Percentiles rank a stretch among this genome's conserved stretches.
These are phyloP conservation scores for Bacidia gigantensis DNA, from an alignment of 495 filamentous ascomycete species.

Conservation along the genomic window DNA sequence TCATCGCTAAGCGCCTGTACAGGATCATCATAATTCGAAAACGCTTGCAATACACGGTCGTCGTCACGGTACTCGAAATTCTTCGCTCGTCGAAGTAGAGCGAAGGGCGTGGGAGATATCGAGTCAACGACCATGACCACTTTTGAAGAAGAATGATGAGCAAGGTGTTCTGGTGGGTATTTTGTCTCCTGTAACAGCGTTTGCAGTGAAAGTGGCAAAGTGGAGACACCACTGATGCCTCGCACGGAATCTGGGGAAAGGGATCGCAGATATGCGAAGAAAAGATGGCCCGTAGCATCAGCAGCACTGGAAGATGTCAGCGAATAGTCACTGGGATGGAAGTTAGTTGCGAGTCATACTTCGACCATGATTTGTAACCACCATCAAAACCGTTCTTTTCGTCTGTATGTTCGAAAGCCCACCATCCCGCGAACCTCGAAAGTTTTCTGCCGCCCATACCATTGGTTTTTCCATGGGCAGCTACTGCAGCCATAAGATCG, in stretches of 20 bases:
- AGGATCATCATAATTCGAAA: constrained; percentile 80
- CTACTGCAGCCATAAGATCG: constrained; percentile 73
- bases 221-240: constrained; percentile 60
- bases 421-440: constrained; percentile 93
- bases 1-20: constrained; percentile 81
- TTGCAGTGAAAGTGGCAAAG: constrained; percentile 79
- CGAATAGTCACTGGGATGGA: background rate
- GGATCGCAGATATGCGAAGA: constrained; percentile 92
- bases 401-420: constrained; percentile 89
- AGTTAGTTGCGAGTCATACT: constrained; percentile 31
- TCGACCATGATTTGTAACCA: constrained; percentile 77
- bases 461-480: constrained; percentile 79
- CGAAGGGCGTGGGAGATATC: constrained; percentile 89
- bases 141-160: constrained; percentile 70
- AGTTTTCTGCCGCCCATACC: constrained; percentile 88
- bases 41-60: constrained; percentile 67
- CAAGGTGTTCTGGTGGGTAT: constrained; percentile 74
- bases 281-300: constrained; percentile 89
- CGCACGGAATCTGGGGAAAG: constrained; percentile 62
- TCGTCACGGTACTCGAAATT: constrained; percentile 90
- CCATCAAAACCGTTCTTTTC: constrained; percentile 86
- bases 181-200: constrained; percentile 83
- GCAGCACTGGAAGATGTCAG: constrained; percentile 51
- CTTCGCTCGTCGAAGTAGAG: constrained; percentile 78
- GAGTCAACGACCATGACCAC: constrained; percentile 95